Conservation (phyloP, 2,329 filamentous ascomycete species). For the Trichoderma atrobrunneum region DNA sequence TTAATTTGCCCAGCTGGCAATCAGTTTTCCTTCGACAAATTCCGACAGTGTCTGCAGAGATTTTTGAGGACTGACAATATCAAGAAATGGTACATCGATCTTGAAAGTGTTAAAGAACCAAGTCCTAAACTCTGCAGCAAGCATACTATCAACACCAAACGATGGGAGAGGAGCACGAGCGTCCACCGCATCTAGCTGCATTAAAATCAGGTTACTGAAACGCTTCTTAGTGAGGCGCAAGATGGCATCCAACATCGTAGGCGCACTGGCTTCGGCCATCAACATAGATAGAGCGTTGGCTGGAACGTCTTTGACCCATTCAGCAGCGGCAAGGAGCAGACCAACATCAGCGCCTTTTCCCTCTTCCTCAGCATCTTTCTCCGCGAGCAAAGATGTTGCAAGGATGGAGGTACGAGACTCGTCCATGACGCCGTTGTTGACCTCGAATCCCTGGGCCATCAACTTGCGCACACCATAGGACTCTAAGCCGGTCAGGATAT, state of each 20-base stretch:
- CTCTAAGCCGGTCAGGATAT: conserved; percentile 30
- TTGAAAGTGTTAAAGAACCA: conserved; percentile 35
- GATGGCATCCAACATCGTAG: conserved; percentile 14
- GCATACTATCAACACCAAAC: conserved; percentile 42
- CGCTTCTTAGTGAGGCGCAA: conserved; percentile 16
- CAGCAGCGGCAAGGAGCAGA: background rate
- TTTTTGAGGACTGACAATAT: conserved; percentile 8
- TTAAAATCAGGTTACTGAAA: conserved; percentile 26
- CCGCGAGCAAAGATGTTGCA: conserved; percentile 7
- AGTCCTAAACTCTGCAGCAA: conserved; percentile 39
- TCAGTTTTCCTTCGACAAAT: conserved; percentile 2
- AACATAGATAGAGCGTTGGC: background rate
- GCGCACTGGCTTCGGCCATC: conserved; percentile 6
- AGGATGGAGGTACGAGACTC: conserved; percentile 25
- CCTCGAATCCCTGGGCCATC: conserved; percentile 24
- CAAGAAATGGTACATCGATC: conserved; percentile 30
- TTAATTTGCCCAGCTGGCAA: background rate
- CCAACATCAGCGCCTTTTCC: conserved; percentile 9
- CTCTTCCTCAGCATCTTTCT: conserved; percentile 1
- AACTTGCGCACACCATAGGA: conserved; percentile 23
- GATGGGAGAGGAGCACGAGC: conserved; percentile 26
- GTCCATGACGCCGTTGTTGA: conserved; percentile 15
- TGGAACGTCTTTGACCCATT: background rate
- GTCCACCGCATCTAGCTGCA: conserved; percentile 29
- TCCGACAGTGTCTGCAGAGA: conserved; percentile 17